Conservation (phyloP, 805 yeast species). For the Teunomyces pallodes region DNA sequence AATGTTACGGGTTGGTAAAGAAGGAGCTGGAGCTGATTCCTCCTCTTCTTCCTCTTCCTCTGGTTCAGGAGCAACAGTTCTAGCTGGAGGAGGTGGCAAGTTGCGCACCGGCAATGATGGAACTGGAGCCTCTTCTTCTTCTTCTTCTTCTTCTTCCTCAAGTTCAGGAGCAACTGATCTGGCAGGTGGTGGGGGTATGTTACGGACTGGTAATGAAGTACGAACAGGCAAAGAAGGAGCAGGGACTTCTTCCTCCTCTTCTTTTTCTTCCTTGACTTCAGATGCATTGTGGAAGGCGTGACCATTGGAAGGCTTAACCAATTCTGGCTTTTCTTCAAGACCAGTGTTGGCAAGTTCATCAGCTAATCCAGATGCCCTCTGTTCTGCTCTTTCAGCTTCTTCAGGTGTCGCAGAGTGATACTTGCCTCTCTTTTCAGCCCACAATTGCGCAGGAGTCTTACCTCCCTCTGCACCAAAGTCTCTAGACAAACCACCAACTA, state of each 20-base stretch:
- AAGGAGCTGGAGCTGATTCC: slow-evolving; percentile 13
- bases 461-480: slow-evolving; percentile 69
- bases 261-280: slow-evolving; percentile 9
- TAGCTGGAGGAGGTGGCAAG: slow-evolving; percentile 13
- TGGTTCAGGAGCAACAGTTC: slow-evolving; percentile 7
- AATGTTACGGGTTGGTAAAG: slow-evolving; percentile 14
- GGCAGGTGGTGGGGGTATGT: slow-evolving; percentile 11
- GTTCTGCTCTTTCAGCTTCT: slow-evolving; percentile 11
- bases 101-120: slow-evolving; percentile 15
- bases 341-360: not conserved
- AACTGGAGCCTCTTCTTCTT: slow-evolving; percentile 12
- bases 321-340: slow-evolving; percentile 18
- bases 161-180: slow-evolving; percentile 6
- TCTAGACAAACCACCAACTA: slow-evolving; percentile 58
- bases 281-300: no score
- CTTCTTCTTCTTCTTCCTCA: slow-evolving; percentile 20
- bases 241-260: slow-evolving; percentile 27
- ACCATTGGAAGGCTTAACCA: slow-evolving; percentile 7
- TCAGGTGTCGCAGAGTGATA: slow-evolving; percentile 42
- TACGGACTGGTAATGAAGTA: slow-evolving; percentile 12
- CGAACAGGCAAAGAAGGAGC: slow-evolving; percentile 13
- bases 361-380: slow-evolving; percentile 6
- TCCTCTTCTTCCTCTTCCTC: slow-evolving; percentile 18
- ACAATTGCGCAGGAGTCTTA: slow-evolving; percentile 89
- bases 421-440: slow-evolving; percentile 90